A percentile compares a stretch with the other conserved stretches of the same genome.
These are phyloP conservation scores for Diaporthe sp. DNA, from an alignment of 2,329 filamentous ascomycete genomes.

Conservation along the genomic window DNA sequence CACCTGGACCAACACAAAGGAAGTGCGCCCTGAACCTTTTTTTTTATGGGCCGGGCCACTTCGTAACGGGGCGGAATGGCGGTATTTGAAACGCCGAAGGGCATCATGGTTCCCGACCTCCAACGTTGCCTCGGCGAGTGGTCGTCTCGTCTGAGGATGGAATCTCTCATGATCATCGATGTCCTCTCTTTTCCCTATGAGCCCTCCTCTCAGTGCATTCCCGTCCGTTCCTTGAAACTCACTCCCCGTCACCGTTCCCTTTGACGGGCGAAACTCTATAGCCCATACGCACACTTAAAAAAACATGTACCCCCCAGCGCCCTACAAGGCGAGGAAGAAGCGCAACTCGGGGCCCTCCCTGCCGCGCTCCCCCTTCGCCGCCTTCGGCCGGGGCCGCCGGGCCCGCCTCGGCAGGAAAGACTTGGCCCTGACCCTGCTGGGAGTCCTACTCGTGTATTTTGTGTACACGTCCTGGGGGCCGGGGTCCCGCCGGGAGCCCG, in stretches of 20 bases:
- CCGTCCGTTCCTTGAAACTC: neutral
- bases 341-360: constrained; percentile 18
- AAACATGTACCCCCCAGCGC: constrained; percentile 8
- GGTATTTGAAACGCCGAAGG: constrained; percentile 26
- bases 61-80: constrained; percentile 4
- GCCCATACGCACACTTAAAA: neutral
- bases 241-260: neutral
- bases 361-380: constrained; percentile 22
- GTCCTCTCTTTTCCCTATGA: neutral
- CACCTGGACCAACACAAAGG: neutral
- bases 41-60: constrained; percentile 1
- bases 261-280: neutral
- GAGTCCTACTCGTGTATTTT: constrained; percentile 36
- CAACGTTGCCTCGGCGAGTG: neutral
- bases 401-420: constrained; percentile 25
- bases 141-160: neutral
- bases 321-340: constrained; percentile 18
- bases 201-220: neutral
- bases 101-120: neutral
- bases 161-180: neutral
- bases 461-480: constrained; percentile 15
- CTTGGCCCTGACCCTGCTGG: constrained; percentile 22
- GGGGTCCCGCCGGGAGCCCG: neutral
- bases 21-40: neutral
- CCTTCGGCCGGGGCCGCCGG: constrained; percentile 23